Percentiles rank a stretch among this genome's conserved stretches.
Conservation (phyloP, 441 rosid species). For the Capsella rubella region DNA sequence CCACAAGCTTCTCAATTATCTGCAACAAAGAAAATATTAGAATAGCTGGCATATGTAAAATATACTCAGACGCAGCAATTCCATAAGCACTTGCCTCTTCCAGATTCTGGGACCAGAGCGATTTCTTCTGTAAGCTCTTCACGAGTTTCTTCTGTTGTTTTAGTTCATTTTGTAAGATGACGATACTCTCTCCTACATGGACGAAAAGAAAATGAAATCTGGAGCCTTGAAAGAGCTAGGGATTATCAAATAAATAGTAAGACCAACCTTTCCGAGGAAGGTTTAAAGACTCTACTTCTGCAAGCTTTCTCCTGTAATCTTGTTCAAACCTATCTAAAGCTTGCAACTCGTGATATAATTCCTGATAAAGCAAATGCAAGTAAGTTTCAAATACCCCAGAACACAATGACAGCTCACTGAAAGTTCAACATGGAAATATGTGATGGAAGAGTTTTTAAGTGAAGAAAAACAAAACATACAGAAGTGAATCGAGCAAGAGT, state of each 20-base stretch:
- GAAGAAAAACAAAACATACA: conserved; percentile 54
- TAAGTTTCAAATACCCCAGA: conserved; percentile 28
- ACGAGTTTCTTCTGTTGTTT: conserved; percentile 80
- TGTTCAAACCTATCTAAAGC: conserved; percentile 86
- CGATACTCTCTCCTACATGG: conserved; percentile 72
- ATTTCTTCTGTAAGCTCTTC: conserved; percentile 67
- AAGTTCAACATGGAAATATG: conserved; percentile 11
- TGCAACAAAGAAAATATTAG: conserved; percentile 47
- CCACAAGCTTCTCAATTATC: conserved; percentile 87
- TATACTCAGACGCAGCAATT: neutral
- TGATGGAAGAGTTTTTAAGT: conserved; percentile 3
- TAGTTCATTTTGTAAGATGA: conserved; percentile 65
- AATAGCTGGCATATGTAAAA: neutral
- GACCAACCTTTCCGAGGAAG: conserved; percentile 75
- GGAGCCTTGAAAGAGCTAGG: neutral
- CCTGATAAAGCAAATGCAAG: conserved; percentile 55
- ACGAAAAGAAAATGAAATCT: conserved; percentile 20
- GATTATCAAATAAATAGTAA: conserved; percentile 16
- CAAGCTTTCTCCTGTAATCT: conserved; percentile 67
- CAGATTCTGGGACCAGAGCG: conserved; percentile 75
- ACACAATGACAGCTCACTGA: conserved; percentile 4
- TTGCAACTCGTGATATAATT: conserved; percentile 81
- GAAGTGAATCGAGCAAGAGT: conserved; percentile 77
- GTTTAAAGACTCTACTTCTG: conserved; percentile 73
- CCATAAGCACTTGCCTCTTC: conserved; percentile 63